Base-by-base conservation (phyloP, 208 protist genomes). In the Trypanosoma congolense region DNA sequence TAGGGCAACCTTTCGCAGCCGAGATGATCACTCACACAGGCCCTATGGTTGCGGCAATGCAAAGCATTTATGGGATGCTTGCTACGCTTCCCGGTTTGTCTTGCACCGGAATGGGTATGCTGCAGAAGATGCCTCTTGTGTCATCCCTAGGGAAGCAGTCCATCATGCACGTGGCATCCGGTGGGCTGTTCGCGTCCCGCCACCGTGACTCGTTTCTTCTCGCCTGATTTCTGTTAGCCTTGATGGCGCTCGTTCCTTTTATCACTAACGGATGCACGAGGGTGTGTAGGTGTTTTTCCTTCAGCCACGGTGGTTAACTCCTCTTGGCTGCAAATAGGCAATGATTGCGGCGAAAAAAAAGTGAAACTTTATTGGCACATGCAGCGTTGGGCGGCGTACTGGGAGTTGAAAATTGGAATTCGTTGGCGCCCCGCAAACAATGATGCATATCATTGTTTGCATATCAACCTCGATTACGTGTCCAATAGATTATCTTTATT, bases 11-110 rank as follows among this genome's bases (percentile, higher is more conserved):
- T 5, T 91, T 89, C 49, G 70, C 72, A 0, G 70, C 80, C 0
- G 73, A 90, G 60, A 90, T 92, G 85, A 65, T 86, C 8, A 55
- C 72, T 18, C 80, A 92, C 72, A 85, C 77, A 5, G 73, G 74
- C 14, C 76, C 73, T 36, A 86, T 95, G 71, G 86, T 92, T 47
- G 53, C 73, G 0, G 69, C 73, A 30, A 90, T 92, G 83, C 84
- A 95, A 60, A 42, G 55, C 18, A 81, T 92, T 61, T 83, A 91
- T 68, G 68, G 64, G 18, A 22, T 86, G 14, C 73, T 77, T 9
- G 66, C 75, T 38, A 64, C 56, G 18, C 60, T 58, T 1, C 86
- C 86, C 0, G 75, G 72, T 9, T 46, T 90, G 4, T 61, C 77
- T 0, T 80, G 69, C 18, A 41, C 78, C 2, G 86, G 86, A 14